Conservation (phyloP, 768 basidiomycete species). For the Russula virescens region DNA sequence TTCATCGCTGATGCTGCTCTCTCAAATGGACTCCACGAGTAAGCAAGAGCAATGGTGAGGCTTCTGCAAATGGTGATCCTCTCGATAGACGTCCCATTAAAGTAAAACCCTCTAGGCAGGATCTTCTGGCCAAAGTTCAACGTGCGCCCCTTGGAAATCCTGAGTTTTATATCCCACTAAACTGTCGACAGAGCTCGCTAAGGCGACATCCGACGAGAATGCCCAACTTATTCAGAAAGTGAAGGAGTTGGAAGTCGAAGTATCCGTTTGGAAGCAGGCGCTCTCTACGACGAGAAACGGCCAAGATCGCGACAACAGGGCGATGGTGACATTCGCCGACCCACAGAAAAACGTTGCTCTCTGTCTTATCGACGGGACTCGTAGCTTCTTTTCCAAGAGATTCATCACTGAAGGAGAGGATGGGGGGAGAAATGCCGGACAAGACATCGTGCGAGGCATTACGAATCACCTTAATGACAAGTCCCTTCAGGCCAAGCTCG, state of each 20-base stretch:
- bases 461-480: slow-evolving; percentile 1
- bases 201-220: slow-evolving; percentile 18
- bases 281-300: slow-evolving; percentile 1
- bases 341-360: slow-evolving; percentile 6
- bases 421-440: slow-evolving; percentile 19
- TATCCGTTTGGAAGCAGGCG: slow-evolving; percentile 22
- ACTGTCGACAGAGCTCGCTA: slow-evolving; percentile 16
- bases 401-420: slow-evolving; percentile 10
- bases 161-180: background rate
- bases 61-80: background rate
- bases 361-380: slow-evolving; percentile 22
- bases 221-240: slow-evolving; percentile 11
- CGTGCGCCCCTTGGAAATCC: background rate
- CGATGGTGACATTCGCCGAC: background rate
- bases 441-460: slow-evolving; percentile 12
- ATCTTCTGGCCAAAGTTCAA: slow-evolving; percentile 17
- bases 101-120: slow-evolving; percentile 8
- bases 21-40: slow-evolving; percentile 7
- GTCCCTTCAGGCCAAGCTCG: slow-evolving; percentile 6
- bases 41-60: slow-evolving; percentile 22
- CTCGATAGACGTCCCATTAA: background rate
- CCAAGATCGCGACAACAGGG: slow-evolving; percentile 1
- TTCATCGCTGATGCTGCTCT: slow-evolving; percentile 1
- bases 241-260: slow-evolving; percentile 21
- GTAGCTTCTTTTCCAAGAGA: slow-evolving; percentile 11